phyloP scores from a whole-genome alignment of 768 basidiomycete species.

The Boletus speciosus region DNA sequence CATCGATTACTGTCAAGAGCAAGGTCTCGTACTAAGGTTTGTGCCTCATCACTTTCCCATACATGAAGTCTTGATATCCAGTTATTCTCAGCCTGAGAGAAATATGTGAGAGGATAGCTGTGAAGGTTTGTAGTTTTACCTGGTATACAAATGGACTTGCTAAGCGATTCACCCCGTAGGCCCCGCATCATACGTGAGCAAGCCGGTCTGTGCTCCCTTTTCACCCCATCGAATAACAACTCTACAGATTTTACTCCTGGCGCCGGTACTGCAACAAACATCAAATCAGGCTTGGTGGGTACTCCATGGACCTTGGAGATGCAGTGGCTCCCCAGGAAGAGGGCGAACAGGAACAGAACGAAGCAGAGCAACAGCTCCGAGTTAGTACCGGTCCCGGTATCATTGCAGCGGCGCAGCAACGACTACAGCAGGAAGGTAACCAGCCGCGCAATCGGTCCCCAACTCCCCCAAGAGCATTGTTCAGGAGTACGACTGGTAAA shows the following conservation, averaged over 20 bases:
- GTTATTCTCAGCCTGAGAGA: constrained; percentile 49
- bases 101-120: constrained; percentile 83
- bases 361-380: constrained; percentile 38
- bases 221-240: not conserved
- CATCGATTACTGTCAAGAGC: constrained; percentile 87
- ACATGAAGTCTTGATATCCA: constrained; percentile 27
- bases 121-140: constrained; percentile 51
- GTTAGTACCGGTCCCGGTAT: constrained; percentile 41
- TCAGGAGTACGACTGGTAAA: constrained; percentile 83
- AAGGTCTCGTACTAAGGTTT: constrained; percentile 77
- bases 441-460: constrained; percentile 64
- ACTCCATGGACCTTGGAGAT: constrained; percentile 67
- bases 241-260: constrained; percentile 80
- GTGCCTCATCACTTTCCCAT: constrained; percentile 4
- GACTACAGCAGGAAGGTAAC: constrained; percentile 35
- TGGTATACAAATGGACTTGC: not conserved
- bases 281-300: constrained; percentile 84
- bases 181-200: constrained; percentile 83
- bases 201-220: not conserved
- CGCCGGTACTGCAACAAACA: constrained; percentile 90
- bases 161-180: constrained; percentile 38
- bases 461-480: constrained; percentile 75
- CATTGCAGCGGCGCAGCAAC: constrained; percentile 43
- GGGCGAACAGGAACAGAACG: constrained; percentile 40
- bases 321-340: constrained; percentile 43